Base-by-base conservation (phyloP, 1,284 basidiomycete genomes). In the Salmacisia buchloeana region DNA sequence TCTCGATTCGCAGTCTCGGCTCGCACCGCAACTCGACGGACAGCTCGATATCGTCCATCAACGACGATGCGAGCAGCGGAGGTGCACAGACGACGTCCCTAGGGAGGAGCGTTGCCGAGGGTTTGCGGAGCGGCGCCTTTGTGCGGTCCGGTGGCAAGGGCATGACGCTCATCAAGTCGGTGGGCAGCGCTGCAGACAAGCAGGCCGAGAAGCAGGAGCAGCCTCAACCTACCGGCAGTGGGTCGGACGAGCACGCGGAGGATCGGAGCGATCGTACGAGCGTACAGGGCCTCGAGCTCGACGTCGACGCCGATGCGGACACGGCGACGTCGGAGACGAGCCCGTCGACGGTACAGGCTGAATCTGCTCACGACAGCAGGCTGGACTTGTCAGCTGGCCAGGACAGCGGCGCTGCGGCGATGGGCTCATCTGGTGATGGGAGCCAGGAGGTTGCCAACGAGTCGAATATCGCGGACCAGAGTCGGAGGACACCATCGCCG, bases 1-100 rank as follows among this genome's bases (percentile, higher is more conserved):
- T 72, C 59, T 70, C 69, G 12, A 59, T 75, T 18, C 66, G 73
- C 23, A 69, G 67, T 4, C 38, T 75, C 7, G 41, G 41, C 5
- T 75, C 73, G 1, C 69, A 75, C 39, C 68, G 73, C 25, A 70
- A 64, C 49, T 75, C 73, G 3, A 69, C 65, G 0, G 69, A 69
- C 33, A 74, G 73, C 36, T 58, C 66, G 21, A 62, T 67, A 3
- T 70, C 46, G 15, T 61, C 70, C 12, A 69, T 69, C 0, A 46
- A 61, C 34, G 49, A 61, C 3, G 68, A 64, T 0, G 43, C 58
- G 12, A 60, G 60, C 41, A 31, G 25, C n/a, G 27, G 21, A 6
- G 49, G 27, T 18, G 52, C 33, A 15, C 27, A 62, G 39, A 23
- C 23, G 18, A 38, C 13, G 39, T 39, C 36, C 23, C n/a, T n/a